phyloP scores from a whole-genome alignment of 2,329 filamentous ascomycete species.

The Stachybotrys chartarum region DNA sequence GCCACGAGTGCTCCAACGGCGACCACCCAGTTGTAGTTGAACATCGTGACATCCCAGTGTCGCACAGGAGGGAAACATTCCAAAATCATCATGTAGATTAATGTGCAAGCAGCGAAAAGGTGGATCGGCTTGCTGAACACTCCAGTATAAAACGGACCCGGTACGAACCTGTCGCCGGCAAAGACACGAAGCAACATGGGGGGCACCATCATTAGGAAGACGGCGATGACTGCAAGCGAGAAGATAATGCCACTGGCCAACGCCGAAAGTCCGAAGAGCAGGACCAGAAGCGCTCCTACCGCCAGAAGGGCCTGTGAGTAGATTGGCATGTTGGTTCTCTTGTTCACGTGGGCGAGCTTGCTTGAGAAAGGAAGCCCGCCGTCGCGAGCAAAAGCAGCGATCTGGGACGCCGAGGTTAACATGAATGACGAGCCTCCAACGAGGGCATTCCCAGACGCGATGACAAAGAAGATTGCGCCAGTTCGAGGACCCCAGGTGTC shows the following conservation, averaged over 20 bases:
- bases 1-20: too few relatives aligned
- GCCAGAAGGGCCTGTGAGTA: neutral
- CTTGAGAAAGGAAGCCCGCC: neutral
- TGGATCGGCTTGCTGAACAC: neutral
- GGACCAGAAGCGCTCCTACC: neutral
- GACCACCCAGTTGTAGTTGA: too few relatives aligned
- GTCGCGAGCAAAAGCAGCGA: conserved; percentile 1
- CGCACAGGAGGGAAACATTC: neutral
- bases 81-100: too few relatives aligned
- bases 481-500: neutral
- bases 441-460: neutral
- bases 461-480: neutral
- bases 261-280: neutral
- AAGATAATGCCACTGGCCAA: neutral
- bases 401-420: neutral
- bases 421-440: neutral
- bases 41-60: too few relatives aligned
- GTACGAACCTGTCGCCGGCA: conserved; percentile 1
- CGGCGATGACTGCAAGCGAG: neutral
- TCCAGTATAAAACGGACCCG: neutral
- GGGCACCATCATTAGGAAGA: neutral
- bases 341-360: neutral
- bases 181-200: neutral
- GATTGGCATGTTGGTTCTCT: conserved; percentile 1
- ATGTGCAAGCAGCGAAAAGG: too few relatives aligned